These are phyloP conservation scores for Tagetes patula DNA, from an alignment of 129 eudicot genomes.

Conservation along the genomic window DNA sequence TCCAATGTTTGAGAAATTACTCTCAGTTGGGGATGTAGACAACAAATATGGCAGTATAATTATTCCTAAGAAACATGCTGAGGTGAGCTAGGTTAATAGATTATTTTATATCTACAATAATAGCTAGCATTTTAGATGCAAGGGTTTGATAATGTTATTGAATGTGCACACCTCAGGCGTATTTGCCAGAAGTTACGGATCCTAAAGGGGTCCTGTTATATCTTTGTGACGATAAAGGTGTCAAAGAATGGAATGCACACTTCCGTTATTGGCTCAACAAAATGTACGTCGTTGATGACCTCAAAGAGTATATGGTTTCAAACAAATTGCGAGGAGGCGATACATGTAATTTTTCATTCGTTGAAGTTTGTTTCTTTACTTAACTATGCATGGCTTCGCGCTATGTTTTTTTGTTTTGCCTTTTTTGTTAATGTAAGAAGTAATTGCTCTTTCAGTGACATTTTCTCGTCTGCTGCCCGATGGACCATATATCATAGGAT, in stretches of 20 bases:
- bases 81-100: conserved; percentile 37
- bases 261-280: conserved; percentile 44
- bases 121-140: not conserved
- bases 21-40: conserved; percentile 42
- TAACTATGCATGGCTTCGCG: not conserved
- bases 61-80: conserved; percentile 53
- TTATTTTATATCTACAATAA: not conserved
- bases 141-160: conserved; percentile 5
- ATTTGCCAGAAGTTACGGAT: conserved; percentile 39
- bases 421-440: not conserved
- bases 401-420: not conserved
- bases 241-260: conserved; percentile 40
- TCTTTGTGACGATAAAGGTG: conserved; percentile 34
- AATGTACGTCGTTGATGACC: conserved; percentile 52
- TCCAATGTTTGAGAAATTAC: conserved; percentile 50
- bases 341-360: conserved; percentile 36
- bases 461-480: conserved; percentile 47
- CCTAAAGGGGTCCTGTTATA: conserved; percentile 34
- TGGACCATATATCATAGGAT: conserved; percentile 46
- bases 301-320: conserved; percentile 41
- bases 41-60: conserved; percentile 35
- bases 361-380: not conserved
- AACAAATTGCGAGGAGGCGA: conserved; percentile 54
- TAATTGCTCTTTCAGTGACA: conserved; percentile 38
- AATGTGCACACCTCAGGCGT: conserved; percentile 37